phyloP scores from a whole-genome alignment of 2,329 filamentous ascomycete species.

The Aspergillus sp. region DNA sequence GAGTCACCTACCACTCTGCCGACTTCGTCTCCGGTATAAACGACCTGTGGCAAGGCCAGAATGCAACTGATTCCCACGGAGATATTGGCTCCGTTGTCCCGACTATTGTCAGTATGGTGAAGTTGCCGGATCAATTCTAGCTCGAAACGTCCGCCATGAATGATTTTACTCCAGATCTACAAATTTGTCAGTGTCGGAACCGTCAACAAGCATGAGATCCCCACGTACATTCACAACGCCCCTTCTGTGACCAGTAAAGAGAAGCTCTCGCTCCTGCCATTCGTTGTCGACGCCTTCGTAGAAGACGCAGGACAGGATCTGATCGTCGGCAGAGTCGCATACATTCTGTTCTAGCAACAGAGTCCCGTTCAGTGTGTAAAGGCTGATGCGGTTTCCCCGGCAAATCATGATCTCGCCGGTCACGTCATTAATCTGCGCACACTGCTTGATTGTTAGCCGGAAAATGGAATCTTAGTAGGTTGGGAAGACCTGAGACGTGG shows the following conservation, averaged over 20 bases:
- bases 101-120: constrained; percentile 72
- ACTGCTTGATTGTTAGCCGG: constrained; percentile 53
- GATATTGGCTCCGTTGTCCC: constrained; percentile 57
- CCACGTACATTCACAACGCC: constrained; percentile 73
- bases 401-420: constrained; percentile 88
- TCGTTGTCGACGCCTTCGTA: constrained; percentile 90
- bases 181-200: constrained; percentile 7
- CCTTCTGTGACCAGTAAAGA: constrained; percentile 84
- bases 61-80: constrained; percentile 79
- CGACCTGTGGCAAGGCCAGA: constrained; percentile 73
- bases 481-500: background rate
- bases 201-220: constrained; percentile 18
- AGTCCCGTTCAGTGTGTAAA: constrained; percentile 88
- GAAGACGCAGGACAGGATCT: constrained; percentile 79
- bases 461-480: background rate
- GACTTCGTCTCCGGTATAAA: constrained; percentile 94
- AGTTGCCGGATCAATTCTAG: constrained; percentile 78
- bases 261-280: constrained; percentile 80
- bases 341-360: constrained; percentile 79
- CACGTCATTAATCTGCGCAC: constrained; percentile 83
- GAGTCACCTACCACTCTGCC: constrained; percentile 75
- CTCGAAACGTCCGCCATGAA: constrained; percentile 66
- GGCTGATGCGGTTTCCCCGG: constrained; percentile 68
- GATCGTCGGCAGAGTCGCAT: constrained; percentile 70
- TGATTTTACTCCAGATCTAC: constrained; percentile 58